These are phyloP conservation scores for Torulaspora gathmanii DNA, from an alignment of 805 yeast genomes.

Conservation along the genomic window DNA sequence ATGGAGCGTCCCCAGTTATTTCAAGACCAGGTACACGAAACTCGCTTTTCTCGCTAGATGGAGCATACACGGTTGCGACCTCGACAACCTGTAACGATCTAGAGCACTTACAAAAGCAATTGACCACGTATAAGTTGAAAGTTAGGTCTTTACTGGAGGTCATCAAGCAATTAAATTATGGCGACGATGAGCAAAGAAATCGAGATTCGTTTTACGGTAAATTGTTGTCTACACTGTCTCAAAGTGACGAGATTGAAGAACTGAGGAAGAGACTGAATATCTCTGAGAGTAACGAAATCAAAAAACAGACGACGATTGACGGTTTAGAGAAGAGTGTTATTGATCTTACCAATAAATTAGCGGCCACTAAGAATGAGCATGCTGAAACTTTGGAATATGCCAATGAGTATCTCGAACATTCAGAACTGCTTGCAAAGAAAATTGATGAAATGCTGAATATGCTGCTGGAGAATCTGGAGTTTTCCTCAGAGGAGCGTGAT, in stretches of 20 bases:
- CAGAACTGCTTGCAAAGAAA: slow-evolving; percentile 23
- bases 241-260: slow-evolving; percentile 22
- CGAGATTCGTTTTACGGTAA: slow-evolving; percentile 24
- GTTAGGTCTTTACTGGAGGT: slow-evolving; percentile 35
- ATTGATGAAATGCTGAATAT: slow-evolving; percentile 22
- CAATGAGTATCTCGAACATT: slow-evolving; percentile 30
- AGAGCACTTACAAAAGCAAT: slow-evolving; percentile 39
- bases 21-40: slow-evolving; percentile 19
- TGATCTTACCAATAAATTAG: slow-evolving; percentile 28
- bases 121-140: slow-evolving; percentile 41
- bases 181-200: slow-evolving; percentile 8
- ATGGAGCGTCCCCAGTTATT: slow-evolving; percentile 18
- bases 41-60: slow-evolving; percentile 20
- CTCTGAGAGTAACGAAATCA: slow-evolving; percentile 18
- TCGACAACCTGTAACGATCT: slow-evolving; percentile 29
- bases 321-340: slow-evolving; percentile 24
- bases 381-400: slow-evolving; percentile 27
- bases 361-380: slow-evolving; percentile 25
- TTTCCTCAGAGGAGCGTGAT: slow-evolving; percentile 21
- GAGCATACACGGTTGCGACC: slow-evolving; percentile 12
- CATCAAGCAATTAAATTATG: slow-evolving; percentile 21
- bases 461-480: slow-evolving; percentile 15
- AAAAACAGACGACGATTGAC: slow-evolving; percentile 19
- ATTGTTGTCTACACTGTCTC: slow-evolving; percentile 19
- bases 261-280: slow-evolving; percentile 9